phyloP scores from a whole-genome alignment of 352 stramenopile species.

The Pythium brachiatum region DNA sequence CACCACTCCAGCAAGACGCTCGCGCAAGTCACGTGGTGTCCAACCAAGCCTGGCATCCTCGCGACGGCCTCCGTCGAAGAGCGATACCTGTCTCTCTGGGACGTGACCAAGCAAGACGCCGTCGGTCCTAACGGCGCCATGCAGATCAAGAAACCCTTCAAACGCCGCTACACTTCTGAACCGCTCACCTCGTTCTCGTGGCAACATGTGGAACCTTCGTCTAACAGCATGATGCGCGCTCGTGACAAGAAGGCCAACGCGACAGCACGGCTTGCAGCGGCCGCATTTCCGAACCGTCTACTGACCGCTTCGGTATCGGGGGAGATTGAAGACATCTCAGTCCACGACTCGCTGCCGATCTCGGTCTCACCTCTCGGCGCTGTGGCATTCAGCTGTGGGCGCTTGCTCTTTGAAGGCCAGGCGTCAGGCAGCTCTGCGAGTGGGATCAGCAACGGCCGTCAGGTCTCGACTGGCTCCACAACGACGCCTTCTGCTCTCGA shows the following conservation, averaged over 20 bases:
- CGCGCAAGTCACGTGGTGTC: conserved; percentile 79
- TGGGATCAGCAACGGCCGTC: background rate
- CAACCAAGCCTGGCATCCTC: conserved; percentile 76
- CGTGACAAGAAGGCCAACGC: conserved; percentile 14
- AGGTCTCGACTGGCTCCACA: background rate
- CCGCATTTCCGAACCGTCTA: conserved; percentile 79
- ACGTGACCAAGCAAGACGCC: conserved; percentile 59
- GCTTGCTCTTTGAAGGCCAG: conserved; percentile 59
- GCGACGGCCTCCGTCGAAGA: conserved; percentile 76
- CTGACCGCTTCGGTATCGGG: conserved; percentile 67
- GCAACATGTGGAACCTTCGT: conserved; percentile 44
- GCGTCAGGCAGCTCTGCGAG: background rate
- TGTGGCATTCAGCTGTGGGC: conserved; percentile 74
- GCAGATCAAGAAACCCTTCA: conserved; percentile 72
- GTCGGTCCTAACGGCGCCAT: conserved; percentile 25
- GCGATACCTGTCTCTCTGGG: conserved; percentile 83
- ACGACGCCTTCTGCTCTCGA: conserved; percentile 14
- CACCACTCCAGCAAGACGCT: conserved; percentile 74
- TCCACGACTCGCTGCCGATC: conserved; percentile 86
- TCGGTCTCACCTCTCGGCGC: conserved; percentile 67
- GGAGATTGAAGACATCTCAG: conserved; percentile 83
- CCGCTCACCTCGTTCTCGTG: conserved; percentile 79
- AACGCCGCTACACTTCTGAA: conserved; percentile 73
- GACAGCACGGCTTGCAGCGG: conserved; percentile 27
- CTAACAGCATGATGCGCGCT: conserved; percentile 1